Evolutionary conservation across 2,329 filamentous ascomycete species (phyloP).

Genomic region (Talaromyces sp.): DNA sequence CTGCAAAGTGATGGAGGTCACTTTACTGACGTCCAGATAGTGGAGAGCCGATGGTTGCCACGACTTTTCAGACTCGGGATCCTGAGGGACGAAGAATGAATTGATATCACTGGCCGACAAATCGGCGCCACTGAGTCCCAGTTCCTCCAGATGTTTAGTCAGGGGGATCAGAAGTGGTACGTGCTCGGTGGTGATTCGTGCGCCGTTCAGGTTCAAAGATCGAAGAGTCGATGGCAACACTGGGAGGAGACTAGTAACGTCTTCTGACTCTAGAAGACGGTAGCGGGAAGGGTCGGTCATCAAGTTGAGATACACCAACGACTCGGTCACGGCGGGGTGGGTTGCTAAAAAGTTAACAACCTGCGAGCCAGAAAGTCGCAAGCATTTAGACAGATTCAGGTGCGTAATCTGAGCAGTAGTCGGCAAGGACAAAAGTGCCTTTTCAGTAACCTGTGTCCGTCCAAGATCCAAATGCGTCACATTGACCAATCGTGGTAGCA

Average conservation of each 20-base stretch:
- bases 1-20: conserved; percentile 56
- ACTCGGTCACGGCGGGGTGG: conserved; percentile 66
- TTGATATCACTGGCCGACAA: conserved; percentile 66
- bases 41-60: conserved; percentile 63
- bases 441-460: conserved; percentile 72
- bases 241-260: conserved; percentile 65
- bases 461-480: conserved; percentile 79
- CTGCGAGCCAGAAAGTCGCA: conserved; percentile 62
- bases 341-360: conserved; percentile 69
- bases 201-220: conserved; percentile 74
- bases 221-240: conserved; percentile 65
- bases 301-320: conserved; percentile 70
- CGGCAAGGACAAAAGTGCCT: conserved; percentile 68
- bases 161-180: conserved; percentile 63
- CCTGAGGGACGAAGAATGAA: conserved; percentile 53
- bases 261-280: conserved; percentile 65
- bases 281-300: conserved; percentile 70
- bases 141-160: conserved; percentile 71
- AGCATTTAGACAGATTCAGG: conserved; percentile 75
- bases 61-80: conserved; percentile 33
- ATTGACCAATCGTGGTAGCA: conserved; percentile 67
- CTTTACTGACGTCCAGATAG: conserved; percentile 75
- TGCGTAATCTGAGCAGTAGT: conserved; percentile 71
- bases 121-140: conserved; percentile 67
- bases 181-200: conserved; percentile 65